A percentile compares a stretch with the other conserved stretches of the same genome.
phyloP scores from a whole-genome alignment of 306 rosid genomes.

The Dalbergia oliveri region DNA sequence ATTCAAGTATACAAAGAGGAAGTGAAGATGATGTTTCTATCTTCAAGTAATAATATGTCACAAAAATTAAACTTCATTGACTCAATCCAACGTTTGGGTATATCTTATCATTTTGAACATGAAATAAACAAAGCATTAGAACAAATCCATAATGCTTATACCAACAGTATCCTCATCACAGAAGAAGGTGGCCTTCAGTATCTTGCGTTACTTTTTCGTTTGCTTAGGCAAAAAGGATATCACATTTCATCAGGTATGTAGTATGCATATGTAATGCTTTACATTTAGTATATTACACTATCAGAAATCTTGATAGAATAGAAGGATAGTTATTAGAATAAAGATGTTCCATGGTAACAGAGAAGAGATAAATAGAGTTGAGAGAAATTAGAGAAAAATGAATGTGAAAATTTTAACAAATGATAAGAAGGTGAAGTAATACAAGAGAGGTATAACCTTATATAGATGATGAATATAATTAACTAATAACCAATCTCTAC shows the following conservation, averaged over 20 bases:
- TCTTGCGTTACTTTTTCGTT: conserved; percentile 51
- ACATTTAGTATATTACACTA: background rate
- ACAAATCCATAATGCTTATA: background rate
- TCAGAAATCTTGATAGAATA: too few relatives aligned
- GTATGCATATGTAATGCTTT: background rate
- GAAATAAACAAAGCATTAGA: background rate
- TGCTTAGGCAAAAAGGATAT: conserved; percentile 39
- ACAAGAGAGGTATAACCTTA: too few relatives aligned
- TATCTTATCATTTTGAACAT: background rate
- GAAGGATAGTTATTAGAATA: too few relatives aligned
- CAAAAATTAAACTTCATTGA: conserved; percentile 22
- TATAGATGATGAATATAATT: too few relatives aligned
- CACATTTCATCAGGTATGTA: background rate
- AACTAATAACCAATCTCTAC: too few relatives aligned
- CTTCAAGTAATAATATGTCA: background rate
- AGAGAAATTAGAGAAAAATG: too few relatives aligned
- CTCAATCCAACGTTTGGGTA: conserved; percentile 1
- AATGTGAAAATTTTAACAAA: too few relatives aligned
- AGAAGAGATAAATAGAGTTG: too few relatives aligned
- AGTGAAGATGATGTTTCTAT: conserved; percentile 37
- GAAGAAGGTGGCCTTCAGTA: conserved; percentile 23
- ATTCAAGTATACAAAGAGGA: conserved; percentile 30
- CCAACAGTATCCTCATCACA: background rate
- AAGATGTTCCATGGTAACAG: too few relatives aligned
- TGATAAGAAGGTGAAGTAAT: too few relatives aligned